Evolutionary conservation across 306 rosid species (phyloP), one percentile per base, ranked within the genome.

Genomic region (Glycine tomentella): DNA sequence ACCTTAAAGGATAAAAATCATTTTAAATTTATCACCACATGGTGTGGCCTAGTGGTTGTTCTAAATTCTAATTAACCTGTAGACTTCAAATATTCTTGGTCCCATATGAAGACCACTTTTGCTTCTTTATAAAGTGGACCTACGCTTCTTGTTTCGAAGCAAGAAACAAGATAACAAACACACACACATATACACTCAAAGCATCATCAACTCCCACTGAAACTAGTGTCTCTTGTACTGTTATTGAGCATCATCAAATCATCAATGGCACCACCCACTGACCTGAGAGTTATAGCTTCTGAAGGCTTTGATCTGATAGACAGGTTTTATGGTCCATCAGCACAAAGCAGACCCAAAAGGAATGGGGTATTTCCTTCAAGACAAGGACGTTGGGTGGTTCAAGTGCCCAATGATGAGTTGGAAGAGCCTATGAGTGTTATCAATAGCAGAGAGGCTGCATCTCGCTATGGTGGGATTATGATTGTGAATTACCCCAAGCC

Each of bases 351-450:
- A 15, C 9, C 36, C 3, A 63, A 36, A 36, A 5, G 4, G 11
- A 66, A 40, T 0, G 72, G 72, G 52, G 72, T 44, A 9, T 67
- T 44, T 44, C 72, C 72, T 67, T 3, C 53, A 42, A 67, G 53
- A 67, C 72, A 67, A 8, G 72, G 53, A 44, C 72, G 36, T 67
- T 67, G 53, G 72, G 15, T 31, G 61, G 45, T 50, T 49, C 75
- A 70, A 50, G 75, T 31, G 12, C 75, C 75, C 25, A 70, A 70
- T 70, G 46, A 51, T 14, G 75, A 50, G 46, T 25, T 70, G 45
- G 75, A 48, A 69, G 75, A 48, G 20, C 75, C 75, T 11, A 5
- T 8, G 6, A 38, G 44, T 5, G 44, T 38, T 15, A 49, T 69
- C 9, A 49, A 69, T 48, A 69, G 75, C 44, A 69, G 58, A 69